These are phyloP conservation scores for Strigomonas oncopelti DNA, from an alignment of 208 protist species.

Conservation along the genomic window DNA sequence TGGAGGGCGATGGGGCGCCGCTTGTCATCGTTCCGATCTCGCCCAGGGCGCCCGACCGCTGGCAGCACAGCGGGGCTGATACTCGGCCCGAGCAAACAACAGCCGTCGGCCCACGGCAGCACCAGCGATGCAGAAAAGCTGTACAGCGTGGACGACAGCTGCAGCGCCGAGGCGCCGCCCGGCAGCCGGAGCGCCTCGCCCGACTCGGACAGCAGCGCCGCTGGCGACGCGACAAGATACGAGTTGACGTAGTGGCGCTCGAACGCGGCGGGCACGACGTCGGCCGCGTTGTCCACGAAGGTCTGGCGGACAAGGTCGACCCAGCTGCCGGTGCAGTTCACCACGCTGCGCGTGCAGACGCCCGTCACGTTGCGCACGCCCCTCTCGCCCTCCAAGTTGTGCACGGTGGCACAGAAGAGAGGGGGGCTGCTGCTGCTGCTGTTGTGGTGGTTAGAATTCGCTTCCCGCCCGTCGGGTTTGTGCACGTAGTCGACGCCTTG, in stretches of 20 bases:
- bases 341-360: constrained; percentile 51
- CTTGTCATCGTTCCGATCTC: not conserved
- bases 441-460: not conserved
- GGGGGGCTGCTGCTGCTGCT: not conserved
- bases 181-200: not conserved
- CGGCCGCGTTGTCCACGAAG: constrained; percentile 31
- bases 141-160: constrained; percentile 50
- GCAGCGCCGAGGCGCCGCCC: constrained; percentile 21
- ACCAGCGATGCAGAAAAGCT: constrained; percentile 66
- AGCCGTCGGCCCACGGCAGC: constrained; percentile 70
- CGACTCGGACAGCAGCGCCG: constrained; percentile 13
- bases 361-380: not conserved
- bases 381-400: constrained; percentile 1
- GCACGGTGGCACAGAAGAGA: constrained; percentile 13
- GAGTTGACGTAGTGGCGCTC: constrained; percentile 39
- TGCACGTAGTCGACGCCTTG: constrained; percentile 19
- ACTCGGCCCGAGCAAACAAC: constrained; percentile 71
- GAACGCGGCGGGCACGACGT: constrained; percentile 28
- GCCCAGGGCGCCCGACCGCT: not conserved
- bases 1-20: not conserved
- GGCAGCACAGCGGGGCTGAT: constrained; percentile 15
- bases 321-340: constrained; percentile 71
- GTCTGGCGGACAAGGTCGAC: constrained; percentile 51
- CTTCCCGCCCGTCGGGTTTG: not conserved
- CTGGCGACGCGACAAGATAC: constrained; percentile 54